phyloP scores from a whole-genome alignment of 2,329 filamentous ascomycete genomes.

The Falciphora oryzae region DNA sequence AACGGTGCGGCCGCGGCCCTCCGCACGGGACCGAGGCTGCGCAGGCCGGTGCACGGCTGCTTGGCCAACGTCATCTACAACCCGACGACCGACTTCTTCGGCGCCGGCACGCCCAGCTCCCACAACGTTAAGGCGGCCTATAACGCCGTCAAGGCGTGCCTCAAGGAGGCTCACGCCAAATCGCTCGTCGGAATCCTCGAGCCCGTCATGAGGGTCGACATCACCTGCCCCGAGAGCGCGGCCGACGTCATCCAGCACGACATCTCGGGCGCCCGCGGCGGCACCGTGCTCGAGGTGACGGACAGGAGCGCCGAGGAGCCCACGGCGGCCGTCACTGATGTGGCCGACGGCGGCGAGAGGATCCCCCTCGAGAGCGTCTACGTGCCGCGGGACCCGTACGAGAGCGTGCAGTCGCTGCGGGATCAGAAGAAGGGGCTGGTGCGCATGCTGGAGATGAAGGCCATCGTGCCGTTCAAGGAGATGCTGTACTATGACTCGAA shows the following conservation, averaged over 20 bases:
- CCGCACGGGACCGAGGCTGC: conserved; percentile 74
- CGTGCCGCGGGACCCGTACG: conserved; percentile 78
- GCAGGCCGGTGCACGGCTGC: conserved; percentile 73
- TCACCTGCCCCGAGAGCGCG: conserved; percentile 75
- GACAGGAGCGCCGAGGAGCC: conserved; percentile 37
- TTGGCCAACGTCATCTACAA: conserved; percentile 66
- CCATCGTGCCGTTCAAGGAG: conserved; percentile 87
- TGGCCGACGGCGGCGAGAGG: conserved; percentile 15
- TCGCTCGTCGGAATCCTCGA: conserved; percentile 66
- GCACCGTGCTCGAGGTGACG: conserved; percentile 68
- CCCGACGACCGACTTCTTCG: conserved; percentile 57
- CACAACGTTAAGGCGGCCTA: conserved; percentile 60
- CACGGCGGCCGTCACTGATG: conserved; percentile 5
- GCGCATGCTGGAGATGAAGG: conserved; percentile 62
- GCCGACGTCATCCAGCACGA: conserved; percentile 81
- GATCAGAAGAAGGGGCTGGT: conserved; percentile 41
- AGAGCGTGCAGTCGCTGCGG: conserved; percentile 50
- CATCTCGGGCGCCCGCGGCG: conserved; percentile 67
- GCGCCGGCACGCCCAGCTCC: conserved; percentile 57
- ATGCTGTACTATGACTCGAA: conserved; percentile 95
- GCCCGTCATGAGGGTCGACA: conserved; percentile 86
- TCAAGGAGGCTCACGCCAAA: conserved; percentile 54
- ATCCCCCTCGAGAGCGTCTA: conserved; percentile 77
- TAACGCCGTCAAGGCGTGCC: conserved; percentile 60
- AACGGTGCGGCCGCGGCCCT: conserved; percentile 81